Percentiles rank a stretch among this genome's conserved stretches.
phyloP scores from a whole-genome alignment of 768 basidiomycete species.

The Gyrodon lividus region DNA sequence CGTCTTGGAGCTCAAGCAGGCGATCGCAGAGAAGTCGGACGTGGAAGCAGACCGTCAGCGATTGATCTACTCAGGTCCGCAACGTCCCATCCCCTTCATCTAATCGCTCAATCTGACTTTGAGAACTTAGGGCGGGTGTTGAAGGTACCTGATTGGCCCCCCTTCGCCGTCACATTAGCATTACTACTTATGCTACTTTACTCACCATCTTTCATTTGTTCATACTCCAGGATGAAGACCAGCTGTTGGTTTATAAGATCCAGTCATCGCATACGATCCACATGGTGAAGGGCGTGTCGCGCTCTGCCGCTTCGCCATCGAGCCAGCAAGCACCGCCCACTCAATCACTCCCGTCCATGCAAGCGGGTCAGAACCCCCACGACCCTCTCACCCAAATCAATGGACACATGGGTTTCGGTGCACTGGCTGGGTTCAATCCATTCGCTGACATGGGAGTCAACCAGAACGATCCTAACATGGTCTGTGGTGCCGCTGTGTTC shows the following conservation, averaged over 20 bases:
- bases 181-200: neutral
- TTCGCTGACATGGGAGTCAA: constrained; percentile 92
- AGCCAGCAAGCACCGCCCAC: constrained; percentile 34
- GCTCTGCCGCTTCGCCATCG: constrained; percentile 38
- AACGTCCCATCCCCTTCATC: neutral
- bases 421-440: constrained; percentile 86
- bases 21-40: constrained; percentile 82
- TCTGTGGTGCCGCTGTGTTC: constrained; percentile 33
- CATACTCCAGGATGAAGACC: constrained; percentile 70
- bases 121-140: constrained; percentile 58
- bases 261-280: constrained; percentile 86
- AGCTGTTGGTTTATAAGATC: constrained; percentile 84
- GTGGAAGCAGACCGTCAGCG: constrained; percentile 86
- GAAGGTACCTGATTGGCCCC: constrained; percentile 50
- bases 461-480: constrained; percentile 92
- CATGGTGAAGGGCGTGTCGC: constrained; percentile 86
- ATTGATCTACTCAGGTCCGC: constrained; percentile 86
- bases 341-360: constrained; percentile 75
- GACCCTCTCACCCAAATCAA: constrained; percentile 87
- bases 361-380: constrained; percentile 84
- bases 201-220: constrained; percentile 9
- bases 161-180: no score
- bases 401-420: constrained; percentile 71
- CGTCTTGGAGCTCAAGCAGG: constrained; percentile 87
- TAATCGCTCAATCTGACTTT: neutral